Conservation (phyloP, 768 basidiomycete species). For the Suillus clintonianus region DNA sequence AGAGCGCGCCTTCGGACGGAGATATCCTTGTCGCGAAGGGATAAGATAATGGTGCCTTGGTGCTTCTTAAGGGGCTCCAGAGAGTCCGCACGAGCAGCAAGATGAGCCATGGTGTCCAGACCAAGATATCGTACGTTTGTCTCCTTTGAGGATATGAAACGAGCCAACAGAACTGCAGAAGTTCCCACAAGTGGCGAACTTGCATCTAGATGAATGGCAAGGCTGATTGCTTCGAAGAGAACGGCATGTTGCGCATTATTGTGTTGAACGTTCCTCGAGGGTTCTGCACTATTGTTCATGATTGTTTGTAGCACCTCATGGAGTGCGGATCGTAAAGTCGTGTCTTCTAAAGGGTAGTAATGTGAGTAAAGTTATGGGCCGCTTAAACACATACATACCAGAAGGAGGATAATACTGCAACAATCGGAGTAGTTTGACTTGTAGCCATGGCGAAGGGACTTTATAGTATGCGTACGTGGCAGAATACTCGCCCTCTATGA, state of each 20-base stretch:
- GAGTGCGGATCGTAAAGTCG: slow-evolving; percentile 72
- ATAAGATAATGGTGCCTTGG: slow-evolving; percentile 92
- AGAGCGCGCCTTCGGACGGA: slow-evolving; percentile 92
- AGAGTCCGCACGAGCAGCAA: slow-evolving; percentile 91
- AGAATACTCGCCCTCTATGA: slow-evolving; percentile 88
- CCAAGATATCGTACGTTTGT: slow-evolving; percentile 98
- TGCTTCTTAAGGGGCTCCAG: slow-evolving; percentile 93
- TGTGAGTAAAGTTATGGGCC: slow-evolving; percentile 7
- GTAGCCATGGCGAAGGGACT: slow-evolving; percentile 96
- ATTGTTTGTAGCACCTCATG: slow-evolving; percentile 85
- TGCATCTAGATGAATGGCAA: slow-evolving; percentile 94
- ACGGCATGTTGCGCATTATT: slow-evolving; percentile 98
- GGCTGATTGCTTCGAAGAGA: slow-evolving; percentile 96
- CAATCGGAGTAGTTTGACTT: slow-evolving; percentile 90
- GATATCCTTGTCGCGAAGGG: slow-evolving; percentile 95
- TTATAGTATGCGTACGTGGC: slow-evolving; percentile 96
- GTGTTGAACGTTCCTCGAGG: slow-evolving; percentile 93
- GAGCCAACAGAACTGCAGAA: slow-evolving; percentile 88
- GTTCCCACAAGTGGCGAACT: slow-evolving; percentile 85
- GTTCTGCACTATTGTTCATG: slow-evolving; percentile 90
- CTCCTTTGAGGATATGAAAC: slow-evolving; percentile 97
- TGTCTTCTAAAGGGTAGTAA: slow-evolving; percentile 64
- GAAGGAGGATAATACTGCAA: slow-evolving; percentile 96
- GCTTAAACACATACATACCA: slow-evolving; percentile 49
- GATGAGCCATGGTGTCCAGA: slow-evolving; percentile 96